Conservation (phyloP, 148 eudicot genomes). For the Fagopyrum tataricum region DNA sequence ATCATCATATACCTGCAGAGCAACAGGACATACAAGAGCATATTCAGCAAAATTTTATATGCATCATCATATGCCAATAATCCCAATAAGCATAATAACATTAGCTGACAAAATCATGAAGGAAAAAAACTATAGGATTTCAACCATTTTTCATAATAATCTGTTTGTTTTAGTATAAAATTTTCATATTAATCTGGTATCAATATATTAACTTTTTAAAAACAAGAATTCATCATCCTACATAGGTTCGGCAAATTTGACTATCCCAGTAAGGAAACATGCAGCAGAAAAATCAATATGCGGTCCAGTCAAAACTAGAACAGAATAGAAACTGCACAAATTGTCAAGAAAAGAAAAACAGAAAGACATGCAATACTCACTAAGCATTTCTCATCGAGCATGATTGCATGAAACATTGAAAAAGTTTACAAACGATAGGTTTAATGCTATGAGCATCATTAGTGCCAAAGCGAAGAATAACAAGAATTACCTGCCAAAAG, state of each 20-base stretch:
- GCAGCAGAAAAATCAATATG: not conserved
- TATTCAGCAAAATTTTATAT: not conserved
- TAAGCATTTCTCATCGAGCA: not conserved
- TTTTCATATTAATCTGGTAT: not conserved
- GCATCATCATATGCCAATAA: not conserved
- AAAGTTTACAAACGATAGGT: not conserved
- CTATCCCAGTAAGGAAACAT: too few species aligned
- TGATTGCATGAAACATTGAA: not conserved
- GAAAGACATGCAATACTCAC: not conserved
- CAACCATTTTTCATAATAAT: too few species aligned
- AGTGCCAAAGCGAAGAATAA: not conserved
- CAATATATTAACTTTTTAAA: not conserved
- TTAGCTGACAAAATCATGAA: not conserved
- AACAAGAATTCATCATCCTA: not conserved
- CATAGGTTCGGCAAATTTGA: too few species aligned
- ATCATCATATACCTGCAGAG: constrained; percentile 69
- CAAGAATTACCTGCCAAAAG: constrained; percentile 78
- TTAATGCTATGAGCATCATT: not conserved
- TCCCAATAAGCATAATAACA: not conserved
- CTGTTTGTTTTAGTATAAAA: too few species aligned
- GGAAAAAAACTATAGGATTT: too few species aligned
- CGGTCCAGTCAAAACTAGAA: not conserved
- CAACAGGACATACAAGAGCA: constrained; percentile 17
- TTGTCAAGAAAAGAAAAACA: too few species aligned
- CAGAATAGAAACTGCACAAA: not conserved